Base-by-base conservation (phyloP, 2,329 filamentous ascomycete genomes). In the Ceratocystis cacaofunesta region DNA sequence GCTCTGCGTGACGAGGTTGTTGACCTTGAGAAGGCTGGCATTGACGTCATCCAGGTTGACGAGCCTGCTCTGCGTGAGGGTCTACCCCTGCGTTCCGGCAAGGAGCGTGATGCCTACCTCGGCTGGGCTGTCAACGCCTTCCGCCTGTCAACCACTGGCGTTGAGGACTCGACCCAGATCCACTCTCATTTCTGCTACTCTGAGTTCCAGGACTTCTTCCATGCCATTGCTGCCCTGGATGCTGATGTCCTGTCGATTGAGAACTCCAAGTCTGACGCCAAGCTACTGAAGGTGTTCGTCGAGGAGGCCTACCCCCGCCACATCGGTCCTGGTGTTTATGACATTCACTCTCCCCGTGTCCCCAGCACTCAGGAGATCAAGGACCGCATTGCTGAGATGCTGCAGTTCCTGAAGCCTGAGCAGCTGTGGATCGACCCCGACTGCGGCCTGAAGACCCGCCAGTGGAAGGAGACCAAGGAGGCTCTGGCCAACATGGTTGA, bases 131-230 rank as follows among this genome's bases (percentile, higher is more conserved):
- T 99, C 74, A 87, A 96, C 81, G 91, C 92, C 73, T 99, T 99
- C 91, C 91, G 90, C 77, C 90, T 99, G 71, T 87, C 92, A 70
- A 95, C 92, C 72, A 86, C 91, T 68, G 94, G 91, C 77, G 92
- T 99, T 68, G 80, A 91, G 80, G 90, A 99, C 78, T 89, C 88
- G 67, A 99, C 94, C 71, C 94, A 99, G 85, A 96, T 99, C 78
- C 94, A 99, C 88, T 96, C 92, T 70, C 94, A 99, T 84, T 99
- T 99, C 89, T 99, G 94, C 80, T 99, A 99, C 87, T 97, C 94
- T 64, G 94, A 99, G 85, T 99, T 99, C 90, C 94, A 99, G 82
- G 94, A 99, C 84, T 99, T 99, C 85, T 99, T 99, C 91, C 90
- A 97, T 80, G 94, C 94, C 80, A 99, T 99, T 73, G 90, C 94